phyloP scores from a whole-genome alignment of 306 rosid species.

The Casuarina cunninghamiana region DNA sequence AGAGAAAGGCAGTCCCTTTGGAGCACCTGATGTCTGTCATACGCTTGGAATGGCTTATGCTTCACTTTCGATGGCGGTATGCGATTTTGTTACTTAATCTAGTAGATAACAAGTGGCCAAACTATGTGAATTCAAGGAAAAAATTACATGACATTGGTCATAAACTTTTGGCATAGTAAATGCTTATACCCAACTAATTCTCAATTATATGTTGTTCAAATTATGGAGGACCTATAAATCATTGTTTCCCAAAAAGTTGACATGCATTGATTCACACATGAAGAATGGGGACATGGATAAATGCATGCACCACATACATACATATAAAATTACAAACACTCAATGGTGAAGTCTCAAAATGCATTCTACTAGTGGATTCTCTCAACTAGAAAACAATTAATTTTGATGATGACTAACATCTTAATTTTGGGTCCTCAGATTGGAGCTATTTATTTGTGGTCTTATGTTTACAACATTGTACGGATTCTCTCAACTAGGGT shows the following conservation, averaged over 20 bases:
- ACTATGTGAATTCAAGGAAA: background rate
- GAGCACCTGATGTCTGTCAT: constrained; percentile 47
- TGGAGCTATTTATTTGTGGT: constrained; percentile 73
- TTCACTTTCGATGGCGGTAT: constrained; percentile 62
- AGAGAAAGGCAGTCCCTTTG: constrained; percentile 59
- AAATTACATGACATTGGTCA: background rate
- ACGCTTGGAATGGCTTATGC: constrained; percentile 49
- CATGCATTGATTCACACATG: background rate
- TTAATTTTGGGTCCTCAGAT: constrained; percentile 43
- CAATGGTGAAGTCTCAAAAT: background rate
- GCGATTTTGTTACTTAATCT: constrained; percentile 31
- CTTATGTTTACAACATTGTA: constrained; percentile 79
- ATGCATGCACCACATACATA: background rate
- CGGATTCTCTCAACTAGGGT: constrained; percentile 48
- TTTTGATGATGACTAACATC: background rate
- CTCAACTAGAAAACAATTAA: background rate
- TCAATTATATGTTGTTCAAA: background rate
- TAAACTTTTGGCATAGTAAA: background rate
- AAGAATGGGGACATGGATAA: background rate
- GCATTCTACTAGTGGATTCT: background rate
- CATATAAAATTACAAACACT: too few relatives aligned
- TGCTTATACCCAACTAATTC: background rate
- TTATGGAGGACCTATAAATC: background rate
- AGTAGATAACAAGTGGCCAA: background rate
- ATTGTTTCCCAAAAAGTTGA: background rate